Conservation (phyloP, 2,329 filamentous ascomycete genomes). For the Diplocarpon rosae region DNA sequence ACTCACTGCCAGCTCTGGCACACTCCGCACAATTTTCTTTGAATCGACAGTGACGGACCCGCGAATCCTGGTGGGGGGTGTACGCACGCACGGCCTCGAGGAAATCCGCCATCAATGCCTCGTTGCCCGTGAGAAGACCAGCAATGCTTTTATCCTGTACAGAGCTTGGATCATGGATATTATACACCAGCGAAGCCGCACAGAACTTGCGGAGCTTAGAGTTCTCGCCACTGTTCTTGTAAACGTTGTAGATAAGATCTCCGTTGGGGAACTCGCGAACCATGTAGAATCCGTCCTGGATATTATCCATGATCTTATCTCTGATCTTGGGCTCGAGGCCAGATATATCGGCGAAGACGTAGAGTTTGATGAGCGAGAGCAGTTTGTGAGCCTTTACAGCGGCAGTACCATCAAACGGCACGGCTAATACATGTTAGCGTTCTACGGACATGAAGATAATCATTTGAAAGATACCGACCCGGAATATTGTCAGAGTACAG, state of each 20-base stretch:
- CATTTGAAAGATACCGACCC: background rate
- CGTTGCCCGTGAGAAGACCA: constrained; percentile 2
- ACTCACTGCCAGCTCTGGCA: background rate
- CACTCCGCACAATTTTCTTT: constrained; percentile 9
- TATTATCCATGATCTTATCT: constrained; percentile 19
- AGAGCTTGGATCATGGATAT: background rate
- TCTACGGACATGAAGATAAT: too few relatives aligned
- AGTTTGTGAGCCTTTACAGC: constrained; percentile 3
- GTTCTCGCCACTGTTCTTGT: constrained; percentile 1
- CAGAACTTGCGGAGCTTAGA: constrained; percentile 16
- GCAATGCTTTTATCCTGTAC: constrained; percentile 3
- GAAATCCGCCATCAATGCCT: constrained; percentile 13
- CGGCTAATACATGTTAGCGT: background rate
- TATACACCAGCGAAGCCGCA: constrained; percentile 6
- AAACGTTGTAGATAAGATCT: constrained; percentile 11
- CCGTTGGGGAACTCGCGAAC: constrained; percentile 9
- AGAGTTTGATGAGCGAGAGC: constrained; percentile 8
- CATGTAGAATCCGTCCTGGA: constrained; percentile 19
- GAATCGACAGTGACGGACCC: constrained; percentile 11
- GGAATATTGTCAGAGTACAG: constrained; percentile 14
- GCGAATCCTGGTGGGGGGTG: constrained; percentile 11
- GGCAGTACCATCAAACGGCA: background rate
- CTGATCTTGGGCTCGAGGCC: constrained; percentile 3
- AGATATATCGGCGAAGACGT: background rate
- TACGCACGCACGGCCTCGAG: constrained; percentile 6